Evolutionary conservation across 164 flowering plant genomes (phyloP), one percentile per base, ranked within the genome.

Genomic region (Amborella trichopoda): DNA sequence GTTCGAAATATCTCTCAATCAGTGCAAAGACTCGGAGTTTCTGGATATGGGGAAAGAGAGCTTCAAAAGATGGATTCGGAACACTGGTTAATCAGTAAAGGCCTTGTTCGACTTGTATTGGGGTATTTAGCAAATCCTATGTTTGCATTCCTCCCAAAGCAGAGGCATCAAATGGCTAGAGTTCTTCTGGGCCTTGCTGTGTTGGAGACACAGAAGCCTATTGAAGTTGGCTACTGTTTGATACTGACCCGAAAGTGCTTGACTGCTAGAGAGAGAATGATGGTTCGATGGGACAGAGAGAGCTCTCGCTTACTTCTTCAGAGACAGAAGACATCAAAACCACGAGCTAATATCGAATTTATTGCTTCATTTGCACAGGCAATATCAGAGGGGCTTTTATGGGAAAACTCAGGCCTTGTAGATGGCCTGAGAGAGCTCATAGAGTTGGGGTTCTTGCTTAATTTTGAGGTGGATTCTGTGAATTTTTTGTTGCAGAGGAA

Each of bases 351-450:
- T 21, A 46, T 82, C 3, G 69, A 75, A 33, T 71, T 62, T 48
- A 83, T 77, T 0, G 66, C 77, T 0, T 48, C 60, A 46, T 71
- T 79, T 42, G 47, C 80, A 42, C 59, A 68, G 49, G 78, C 52
- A 9, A 58, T 79, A 46, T 59, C 93, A 14, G 63, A 77, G 49
- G 93, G 87, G 27, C 51, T 80, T 32, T 39, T 80, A 17, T 68
- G 81, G 78, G 80, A 75, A 26, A 56, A 57, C 22, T 65, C 59
- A 25, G 83, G 79, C 28, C 57, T 39, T 0, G 58, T 79, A 6
- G 10, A 8, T 22, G 61, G 32, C 3, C 67, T 82, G 4, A 27
- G 71, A 26, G 87, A 77, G 59, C 74, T 83, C 28, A 67, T 77
- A 48, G 77, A 63, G 66, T 25, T 80, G 28, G 84, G 61, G 0